Evolutionary conservation across 768 basidiomycete genomes (phyloP).

Genomic region (Cantharellus anzutake): DNA sequence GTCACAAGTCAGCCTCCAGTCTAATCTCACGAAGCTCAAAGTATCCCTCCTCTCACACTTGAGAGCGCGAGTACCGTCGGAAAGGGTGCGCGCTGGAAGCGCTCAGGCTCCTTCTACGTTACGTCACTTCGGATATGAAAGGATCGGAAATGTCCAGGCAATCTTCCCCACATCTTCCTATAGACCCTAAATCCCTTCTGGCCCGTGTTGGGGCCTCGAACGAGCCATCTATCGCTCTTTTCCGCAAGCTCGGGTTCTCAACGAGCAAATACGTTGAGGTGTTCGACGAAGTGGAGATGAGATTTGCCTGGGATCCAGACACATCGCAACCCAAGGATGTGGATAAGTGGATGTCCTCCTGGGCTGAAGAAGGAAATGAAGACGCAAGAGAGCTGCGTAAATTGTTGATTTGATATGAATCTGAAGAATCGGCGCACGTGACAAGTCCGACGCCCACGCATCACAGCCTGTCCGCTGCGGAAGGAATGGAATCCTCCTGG

Average conservation of each 20-base stretch:
- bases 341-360: too few species aligned
- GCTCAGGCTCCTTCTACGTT: conserved; percentile 46
- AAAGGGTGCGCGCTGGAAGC: conserved; percentile 46
- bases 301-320: conserved; percentile 17
- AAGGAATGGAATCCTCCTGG: too few species aligned
- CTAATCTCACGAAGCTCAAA: neutral
- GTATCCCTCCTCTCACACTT: neutral
- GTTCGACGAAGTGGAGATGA: conserved; percentile 75
- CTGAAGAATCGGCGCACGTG: too few species aligned
- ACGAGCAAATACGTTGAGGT: conserved; percentile 48
- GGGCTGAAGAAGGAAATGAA: too few species aligned
- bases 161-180: conserved; percentile 18
- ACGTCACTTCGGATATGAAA: conserved; percentile 27
- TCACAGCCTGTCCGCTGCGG: too few species aligned
- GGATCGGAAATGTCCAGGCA: conserved; percentile 5
- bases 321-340: neutral
- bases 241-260: conserved; percentile 56
- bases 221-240: conserved; percentile 46
- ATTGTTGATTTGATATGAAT: too few species aligned
- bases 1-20: neutral
- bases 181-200: conserved; percentile 35
- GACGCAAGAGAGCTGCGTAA: too few species aligned
- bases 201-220: conserved; percentile 58
- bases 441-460: too few species aligned
- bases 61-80: conserved; percentile 50